Evolutionary conservation across 1,139 yeast genomes (phyloP), one percentile per base, ranked within the genome.

Genomic region (Yamadazyma dendronema): DNA sequence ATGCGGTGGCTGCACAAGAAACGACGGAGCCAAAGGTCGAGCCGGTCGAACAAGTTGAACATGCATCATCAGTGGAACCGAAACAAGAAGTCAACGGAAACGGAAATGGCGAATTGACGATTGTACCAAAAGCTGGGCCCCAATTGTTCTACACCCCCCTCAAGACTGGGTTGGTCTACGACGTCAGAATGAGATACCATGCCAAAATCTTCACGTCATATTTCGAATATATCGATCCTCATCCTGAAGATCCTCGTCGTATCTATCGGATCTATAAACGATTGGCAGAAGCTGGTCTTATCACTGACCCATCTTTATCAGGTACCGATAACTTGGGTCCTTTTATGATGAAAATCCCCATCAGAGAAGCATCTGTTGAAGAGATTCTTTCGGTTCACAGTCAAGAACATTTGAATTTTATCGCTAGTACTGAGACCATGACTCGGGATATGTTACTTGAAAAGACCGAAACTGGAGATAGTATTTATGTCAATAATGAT

Each of bases 181-280:
- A 94, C 57, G 97, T 90, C 15, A 74, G 97, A 43, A 92, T 94
- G 98, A 74, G 98, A 44, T 92, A 90, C 60, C 99, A 94, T 57
- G 96, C 97, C 29, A 88, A 89, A 57, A 84, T 92, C 39, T 90
- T 86, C 61, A 87, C 96, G 3, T 84, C 95, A 4, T 88, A 92
- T 48, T 86, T 80, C 51, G 97, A 90, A 58, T 92, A 92, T 60
- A 88, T 90, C 35, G 98, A 94, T 56, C 98, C 98, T 3, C 99
- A 94, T 57, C 99, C 99, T 4, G 99, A 94, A 59, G 98, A 94
- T 56, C 99, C 99, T 10, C 77, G 98, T 44, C 79, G 99, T 49
- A 92, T 92, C 33, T 92, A 90, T 61, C 76, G 97, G 41, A 87
- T 94, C 33, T 94, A 92, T 65, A 88, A 92, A 61, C 84, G 86